Base-by-base conservation (phyloP, 2,329 filamentous ascomycete genomes). In the Neoarthrinium moseri region DNA sequence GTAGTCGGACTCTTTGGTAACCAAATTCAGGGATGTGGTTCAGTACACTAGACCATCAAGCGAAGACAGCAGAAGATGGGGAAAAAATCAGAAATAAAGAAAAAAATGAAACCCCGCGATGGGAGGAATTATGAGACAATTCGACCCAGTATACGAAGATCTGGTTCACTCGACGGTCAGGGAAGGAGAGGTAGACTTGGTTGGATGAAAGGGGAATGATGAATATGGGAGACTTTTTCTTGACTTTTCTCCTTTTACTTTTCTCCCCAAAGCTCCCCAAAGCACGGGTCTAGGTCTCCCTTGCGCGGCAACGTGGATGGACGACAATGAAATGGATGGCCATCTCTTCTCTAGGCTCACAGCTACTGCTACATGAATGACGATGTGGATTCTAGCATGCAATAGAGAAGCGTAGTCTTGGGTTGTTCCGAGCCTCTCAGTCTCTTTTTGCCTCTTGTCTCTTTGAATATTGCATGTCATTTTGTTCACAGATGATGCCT, bases 151-250 rank as follows among this genome's bases (percentile, higher is more conserved):
- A n/a, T n/a, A n/a, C n/a, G 42, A 37, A 23, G 34, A 35, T 30
- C 32, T 20, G n/a, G 13, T 38, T 33, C 20, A 27, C 29, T 20
- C 24, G 20, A 36, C 29, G 35, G 33, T 23, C 26, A 5, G n/a
- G 13, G 29, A 45, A 45, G 27, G 27, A 35, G 40, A 21, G 15
- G 26, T 22, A 15, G 15, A 20, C 29, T 21, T 13, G 40, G 40
- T 43, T 43, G 40, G 40, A 43, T 43, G 40, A 29, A 40, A 18
- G 29, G 40, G 40, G 13, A 20, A 33, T 26, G 40, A 43, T 34
- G 40, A 29, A 43, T 43, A 43, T 43, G 27, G 26, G n/a, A 8
- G n/a, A 8, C 26, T 29, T n/a, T 22, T 34, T 30, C 21, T 22
- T 34, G n/a, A 22, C 18, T 20, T 34, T 26, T 24, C 36, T 23